A percentile compares a stretch with the other conserved stretches of the same genome.
Conservation (phyloP, 371 early-diverging fungal genomes). For the Furculomyces boomerangus region DNA sequence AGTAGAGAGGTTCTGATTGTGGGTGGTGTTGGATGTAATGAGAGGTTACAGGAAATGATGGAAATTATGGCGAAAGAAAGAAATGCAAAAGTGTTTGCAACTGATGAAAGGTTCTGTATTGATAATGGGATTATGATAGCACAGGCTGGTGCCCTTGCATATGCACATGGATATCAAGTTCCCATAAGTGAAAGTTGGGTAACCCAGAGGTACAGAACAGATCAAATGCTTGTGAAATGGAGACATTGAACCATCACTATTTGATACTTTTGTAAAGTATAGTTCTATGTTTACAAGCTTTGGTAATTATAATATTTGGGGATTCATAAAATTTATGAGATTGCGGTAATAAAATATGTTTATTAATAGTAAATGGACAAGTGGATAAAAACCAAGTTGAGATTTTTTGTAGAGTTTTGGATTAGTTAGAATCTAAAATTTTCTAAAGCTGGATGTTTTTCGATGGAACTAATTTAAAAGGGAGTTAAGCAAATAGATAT, state of each 20-base stretch:
- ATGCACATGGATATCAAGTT: slow-evolving; percentile 48
- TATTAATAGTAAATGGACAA: no score
- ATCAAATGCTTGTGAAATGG: slow-evolving; percentile 83
- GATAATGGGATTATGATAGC: slow-evolving; percentile 99
- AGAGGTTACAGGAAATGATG: slow-evolving; percentile 98
- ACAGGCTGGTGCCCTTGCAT: slow-evolving; percentile 82
- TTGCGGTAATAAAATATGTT: no score
- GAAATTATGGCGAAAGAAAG: slow-evolving; percentile 85
- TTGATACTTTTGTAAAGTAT: no score
- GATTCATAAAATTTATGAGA: no score
- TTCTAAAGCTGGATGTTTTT: no score
- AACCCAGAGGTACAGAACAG: slow-evolving; percentile 93
- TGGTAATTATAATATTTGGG: no score
- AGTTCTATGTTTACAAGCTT: no score
- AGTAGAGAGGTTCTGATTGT: slow-evolving; percentile 90
- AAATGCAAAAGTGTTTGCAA: slow-evolving; percentile 79
- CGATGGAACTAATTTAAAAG: no score
- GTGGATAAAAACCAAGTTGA: no score
- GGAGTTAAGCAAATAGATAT: background rate
- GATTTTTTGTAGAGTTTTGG: no score
- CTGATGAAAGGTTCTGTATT: slow-evolving; percentile 96
- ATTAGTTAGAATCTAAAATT: no score
- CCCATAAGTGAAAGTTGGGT: slow-evolving; percentile 71
- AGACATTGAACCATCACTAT: slow-evolving; percentile 19
- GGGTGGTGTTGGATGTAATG: slow-evolving; percentile 98